These are phyloP conservation scores for Fragaria nilgerrensis DNA, from an alignment of 306 rosid species.

Conservation along the genomic window DNA sequence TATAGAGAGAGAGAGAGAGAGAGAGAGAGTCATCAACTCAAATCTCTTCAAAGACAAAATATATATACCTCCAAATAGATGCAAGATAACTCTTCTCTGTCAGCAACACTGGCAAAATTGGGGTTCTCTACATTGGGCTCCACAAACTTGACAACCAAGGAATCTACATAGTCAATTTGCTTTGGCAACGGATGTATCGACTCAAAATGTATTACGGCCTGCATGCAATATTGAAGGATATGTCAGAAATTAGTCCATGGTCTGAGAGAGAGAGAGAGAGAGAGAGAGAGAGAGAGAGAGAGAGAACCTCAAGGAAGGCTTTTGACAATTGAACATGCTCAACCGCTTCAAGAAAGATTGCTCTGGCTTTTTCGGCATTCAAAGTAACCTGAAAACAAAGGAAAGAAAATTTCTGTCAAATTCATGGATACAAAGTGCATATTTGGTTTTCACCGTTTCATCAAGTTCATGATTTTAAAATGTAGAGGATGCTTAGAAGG, in stretches of 20 bases:
- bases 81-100: conserved; percentile 87
- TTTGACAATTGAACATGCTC: conserved; percentile 69
- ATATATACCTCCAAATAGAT: conserved; percentile 80
- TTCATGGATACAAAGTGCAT: not conserved
- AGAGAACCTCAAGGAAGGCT: conserved; percentile 76
- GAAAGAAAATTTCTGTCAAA: not conserved
- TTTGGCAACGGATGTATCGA: conserved; percentile 72
- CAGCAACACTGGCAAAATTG: conserved; percentile 50
- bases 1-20: not conserved
- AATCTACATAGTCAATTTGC: conserved; percentile 67
- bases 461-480: not conserved
- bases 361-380: conserved; percentile 78
- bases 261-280: not conserved
- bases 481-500: not conserved
- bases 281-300: conserved; percentile 12
- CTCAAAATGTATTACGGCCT: conserved; percentile 93
- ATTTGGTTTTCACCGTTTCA: not conserved
- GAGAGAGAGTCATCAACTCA: not conserved
- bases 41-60: not conserved
- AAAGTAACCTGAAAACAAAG: conserved; percentile 60
- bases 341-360: conserved; percentile 67
- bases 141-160: conserved; percentile 70
- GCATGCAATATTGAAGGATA: conserved; percentile 28
- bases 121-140: conserved; percentile 63
- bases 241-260: not conserved